Conservation (phyloP, 495 filamentous ascomycete species). For the Barbatosphaeria neglecta region DNA sequence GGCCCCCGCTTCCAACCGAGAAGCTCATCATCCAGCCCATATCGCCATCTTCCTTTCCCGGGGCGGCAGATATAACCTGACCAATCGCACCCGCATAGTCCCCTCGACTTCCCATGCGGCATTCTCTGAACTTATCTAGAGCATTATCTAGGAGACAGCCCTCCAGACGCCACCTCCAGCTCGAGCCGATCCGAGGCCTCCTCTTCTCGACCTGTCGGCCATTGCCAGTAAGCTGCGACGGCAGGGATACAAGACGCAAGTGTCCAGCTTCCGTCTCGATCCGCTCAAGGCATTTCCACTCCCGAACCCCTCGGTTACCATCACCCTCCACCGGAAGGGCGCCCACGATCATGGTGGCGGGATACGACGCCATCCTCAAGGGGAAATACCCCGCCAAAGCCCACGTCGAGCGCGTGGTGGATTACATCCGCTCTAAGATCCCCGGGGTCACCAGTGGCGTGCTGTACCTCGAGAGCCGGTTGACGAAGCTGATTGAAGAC, state of each 20-base stretch:
- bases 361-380: slow-evolving; percentile 27
- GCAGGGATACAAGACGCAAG: no score
- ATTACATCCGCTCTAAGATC: slow-evolving; percentile 52
- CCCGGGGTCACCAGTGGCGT: slow-evolving; percentile 49
- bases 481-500: slow-evolving; percentile 68
- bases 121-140: background rate
- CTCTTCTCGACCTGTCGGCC: no score
- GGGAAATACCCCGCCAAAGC: slow-evolving; percentile 93
- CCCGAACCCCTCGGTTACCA: background rate
- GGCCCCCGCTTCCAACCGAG: no score
- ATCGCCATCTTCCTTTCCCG: no score
- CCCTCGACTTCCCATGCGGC: background rate
- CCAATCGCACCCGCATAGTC: background rate
- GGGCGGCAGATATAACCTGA: no score
- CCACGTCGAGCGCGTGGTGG: slow-evolving; percentile 72
- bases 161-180: background rate
- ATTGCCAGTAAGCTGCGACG: no score
- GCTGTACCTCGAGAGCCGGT: slow-evolving; percentile 81
- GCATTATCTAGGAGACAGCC: background rate
- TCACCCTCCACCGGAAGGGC: background rate
- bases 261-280: no score
- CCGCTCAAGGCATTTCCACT: no score
- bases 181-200: no score
- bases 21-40: no score
- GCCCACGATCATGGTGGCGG: slow-evolving; percentile 1